These are phyloP conservation scores for Sonneratia alba DNA, from an alignment of 345 rosid genomes.

Conservation along the genomic window DNA sequence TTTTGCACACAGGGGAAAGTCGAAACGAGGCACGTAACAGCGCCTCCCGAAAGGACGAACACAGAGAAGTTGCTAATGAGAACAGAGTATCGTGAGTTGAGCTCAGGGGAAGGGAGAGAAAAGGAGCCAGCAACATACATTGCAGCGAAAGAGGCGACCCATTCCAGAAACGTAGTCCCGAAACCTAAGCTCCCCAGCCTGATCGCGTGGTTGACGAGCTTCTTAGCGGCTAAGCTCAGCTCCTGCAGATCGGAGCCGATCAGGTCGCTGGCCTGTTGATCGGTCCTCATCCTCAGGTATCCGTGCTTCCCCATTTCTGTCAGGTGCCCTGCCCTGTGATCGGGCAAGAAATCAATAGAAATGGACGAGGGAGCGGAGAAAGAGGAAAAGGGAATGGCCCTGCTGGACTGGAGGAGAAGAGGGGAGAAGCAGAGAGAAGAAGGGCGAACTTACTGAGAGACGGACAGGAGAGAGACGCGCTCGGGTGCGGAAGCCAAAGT, in stretches of 20 bases:
- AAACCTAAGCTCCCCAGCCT: slow-evolving; percentile 31
- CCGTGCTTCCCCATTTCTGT: slow-evolving; percentile 16
- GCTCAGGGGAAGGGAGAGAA: no score
- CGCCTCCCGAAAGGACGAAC: no score
- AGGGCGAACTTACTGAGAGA: background rate
- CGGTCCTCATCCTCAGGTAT: slow-evolving; percentile 18
- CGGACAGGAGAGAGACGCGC: background rate
- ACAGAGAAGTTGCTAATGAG: no score
- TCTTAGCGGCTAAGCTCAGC: slow-evolving; percentile 28
- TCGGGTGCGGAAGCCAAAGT: background rate
- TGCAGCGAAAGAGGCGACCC: slow-evolving; percentile 37
- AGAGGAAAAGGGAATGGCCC: background rate
- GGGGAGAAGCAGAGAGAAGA: background rate
- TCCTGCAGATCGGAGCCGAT: slow-evolving; percentile 27
- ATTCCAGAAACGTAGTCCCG: slow-evolving; percentile 29
- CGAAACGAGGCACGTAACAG: background rate
- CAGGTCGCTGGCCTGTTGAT: slow-evolving; percentile 11
- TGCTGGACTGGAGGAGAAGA: background rate
- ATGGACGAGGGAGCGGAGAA: background rate
- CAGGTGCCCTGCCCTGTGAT: background rate
- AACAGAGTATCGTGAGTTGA: no score
- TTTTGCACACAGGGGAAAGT: background rate
- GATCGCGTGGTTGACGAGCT: slow-evolving; percentile 27
- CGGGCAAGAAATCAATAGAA: background rate
- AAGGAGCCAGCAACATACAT: slow-evolving; percentile 14